A percentile compares a stretch with the other conserved stretches of the same genome.
These are phyloP conservation scores for Croton laevigatus DNA, from an alignment of 441 rosid genomes.

Conservation along the genomic window DNA sequence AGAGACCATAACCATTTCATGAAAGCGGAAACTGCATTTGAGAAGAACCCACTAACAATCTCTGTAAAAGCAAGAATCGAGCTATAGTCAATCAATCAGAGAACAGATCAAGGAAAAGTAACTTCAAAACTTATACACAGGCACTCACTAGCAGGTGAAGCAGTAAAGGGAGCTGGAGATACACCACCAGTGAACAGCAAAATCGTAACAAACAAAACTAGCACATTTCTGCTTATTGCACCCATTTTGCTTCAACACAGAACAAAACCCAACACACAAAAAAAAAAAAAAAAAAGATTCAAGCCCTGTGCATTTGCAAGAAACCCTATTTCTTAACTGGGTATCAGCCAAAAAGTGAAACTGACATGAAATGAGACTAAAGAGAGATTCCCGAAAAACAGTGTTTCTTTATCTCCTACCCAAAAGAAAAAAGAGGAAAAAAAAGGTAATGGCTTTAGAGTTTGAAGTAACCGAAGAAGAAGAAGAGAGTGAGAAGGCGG, in stretches of 20 bases:
- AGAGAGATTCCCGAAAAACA: background rate
- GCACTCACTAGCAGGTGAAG: slow-evolving; percentile 83
- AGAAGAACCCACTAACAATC: slow-evolving; percentile 66
- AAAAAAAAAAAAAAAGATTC: slow-evolving; percentile 18
- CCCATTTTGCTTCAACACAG: slow-evolving; percentile 32
- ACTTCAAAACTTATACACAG: background rate
- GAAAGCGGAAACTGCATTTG: slow-evolving; percentile 52
- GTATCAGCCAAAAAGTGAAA: slow-evolving; percentile 17
- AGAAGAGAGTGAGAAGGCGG: slow-evolving; percentile 5
- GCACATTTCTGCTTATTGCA: slow-evolving; percentile 34
- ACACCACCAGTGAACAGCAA: slow-evolving; percentile 46
- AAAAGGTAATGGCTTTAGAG: background rate
- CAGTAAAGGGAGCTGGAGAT: slow-evolving; percentile 55
- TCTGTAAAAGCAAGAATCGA: slow-evolving; percentile 41
- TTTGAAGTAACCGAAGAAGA: background rate
- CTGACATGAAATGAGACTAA: slow-evolving; percentile 20
- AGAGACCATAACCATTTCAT: slow-evolving; percentile 84
- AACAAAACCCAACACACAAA: slow-evolving; percentile 12
- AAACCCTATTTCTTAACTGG: slow-evolving; percentile 38
- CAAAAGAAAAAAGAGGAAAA: no score
- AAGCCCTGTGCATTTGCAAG: slow-evolving; percentile 26
- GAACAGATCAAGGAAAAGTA: slow-evolving; percentile 18
- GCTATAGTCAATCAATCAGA: slow-evolving; percentile 16
- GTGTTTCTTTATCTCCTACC: background rate
- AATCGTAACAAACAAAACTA: slow-evolving; percentile 41